Base-by-base conservation (phyloP, 495 filamentous ascomycete genomes). In the Penicillium pancosmium region DNA sequence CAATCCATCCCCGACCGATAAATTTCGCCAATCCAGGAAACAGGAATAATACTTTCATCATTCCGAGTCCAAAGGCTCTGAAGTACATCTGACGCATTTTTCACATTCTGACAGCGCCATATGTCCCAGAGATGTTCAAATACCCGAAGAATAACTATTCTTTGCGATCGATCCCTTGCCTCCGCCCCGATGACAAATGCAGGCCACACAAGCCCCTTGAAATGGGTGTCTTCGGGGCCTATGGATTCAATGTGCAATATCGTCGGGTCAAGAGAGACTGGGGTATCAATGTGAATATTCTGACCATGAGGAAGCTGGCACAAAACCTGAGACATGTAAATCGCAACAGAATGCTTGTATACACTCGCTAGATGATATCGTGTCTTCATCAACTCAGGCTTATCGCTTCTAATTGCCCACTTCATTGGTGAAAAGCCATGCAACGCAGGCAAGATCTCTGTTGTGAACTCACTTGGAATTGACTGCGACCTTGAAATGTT, bases 171-270 rank as follows among this genome's bases (percentile, higher is more conserved):
- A 21, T 48, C 12, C 40, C 9, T 46, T n/a, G 61, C 51, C 35
- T 67, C 64, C 0, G 61, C 61, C 12, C 64, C 64, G 47, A 67
- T 67, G 1, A 64, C 60, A 50, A 67, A 67, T 13, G 57, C 50
- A 27, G 61, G 64, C 64, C 64, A 67, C 2, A 63, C 40, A 0
- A 67, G 34, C 13, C 50, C 44, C 21, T 58, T 63, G 48, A 60
- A 61, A 47, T 61, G 55, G 2, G 18, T 31, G 46, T 67, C 40
- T 5, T 31, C 10, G 0, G 54, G 50, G 21, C 41, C 35, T 3
- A 64, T 61, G 4, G 54, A 58, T 11, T 21, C 3, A 12, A 67
- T 31, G 54, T 56, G 57, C 10, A 38, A 15, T 13, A 64, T 38
- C 1, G 33, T 46, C 9, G 60, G 46, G 33, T 62, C 60, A 4